phyloP scores from a whole-genome alignment of 768 basidiomycete species.

The Pulveroboletus ravenelii region DNA sequence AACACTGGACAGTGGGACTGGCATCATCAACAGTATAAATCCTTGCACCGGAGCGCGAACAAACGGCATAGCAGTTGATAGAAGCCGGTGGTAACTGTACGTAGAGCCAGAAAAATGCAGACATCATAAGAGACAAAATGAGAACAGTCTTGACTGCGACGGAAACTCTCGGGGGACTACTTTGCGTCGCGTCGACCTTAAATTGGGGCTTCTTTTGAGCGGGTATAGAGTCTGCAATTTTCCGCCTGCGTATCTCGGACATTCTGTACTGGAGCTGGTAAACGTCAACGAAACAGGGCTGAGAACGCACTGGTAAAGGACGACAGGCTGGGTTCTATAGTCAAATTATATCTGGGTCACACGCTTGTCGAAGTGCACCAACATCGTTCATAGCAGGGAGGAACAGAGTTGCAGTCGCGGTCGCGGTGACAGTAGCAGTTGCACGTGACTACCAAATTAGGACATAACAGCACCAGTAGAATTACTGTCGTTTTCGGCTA shows the following conservation, averaged over 20 bases:
- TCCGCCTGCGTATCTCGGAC: slow-evolving; percentile 11
- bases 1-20: slow-evolving; percentile 53
- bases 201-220: neutral
- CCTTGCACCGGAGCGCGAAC: slow-evolving; percentile 45
- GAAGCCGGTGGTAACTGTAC: slow-evolving; percentile 4
- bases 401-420: too few species aligned
- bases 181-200: neutral
- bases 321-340: neutral
- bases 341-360: neutral
- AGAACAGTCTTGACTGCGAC: neutral
- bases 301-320: neutral
- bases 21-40: slow-evolving; percentile 66
- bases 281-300: neutral
- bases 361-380: neutral
- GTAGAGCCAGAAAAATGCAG: slow-evolving; percentile 9
- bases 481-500: too few species aligned
- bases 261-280: neutral
- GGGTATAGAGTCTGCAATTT: neutral
- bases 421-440: too few species aligned
- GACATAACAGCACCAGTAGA: too few species aligned
- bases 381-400: too few species aligned
- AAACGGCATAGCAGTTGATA: slow-evolving; percentile 52
- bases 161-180: neutral
- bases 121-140: slow-evolving; percentile 5
- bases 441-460: too few species aligned